These are phyloP conservation scores for Aspergillus leporis DNA, from an alignment of 495 filamentous ascomycete genomes.

Conservation along the genomic window DNA sequence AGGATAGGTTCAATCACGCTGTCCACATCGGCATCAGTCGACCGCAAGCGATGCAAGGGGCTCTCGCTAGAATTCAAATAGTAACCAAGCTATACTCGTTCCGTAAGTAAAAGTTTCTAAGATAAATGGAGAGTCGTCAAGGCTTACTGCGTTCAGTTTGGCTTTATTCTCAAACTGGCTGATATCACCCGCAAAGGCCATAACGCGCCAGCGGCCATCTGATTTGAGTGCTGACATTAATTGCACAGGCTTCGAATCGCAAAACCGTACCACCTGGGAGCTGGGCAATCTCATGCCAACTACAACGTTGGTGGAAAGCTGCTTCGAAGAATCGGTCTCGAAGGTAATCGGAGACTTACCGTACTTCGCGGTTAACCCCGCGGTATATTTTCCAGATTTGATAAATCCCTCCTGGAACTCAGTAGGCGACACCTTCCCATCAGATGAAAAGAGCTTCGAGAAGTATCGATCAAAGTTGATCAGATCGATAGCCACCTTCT, in stretches of 20 bases:
- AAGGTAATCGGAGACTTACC: constrained; percentile 49
- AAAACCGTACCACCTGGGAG: constrained; percentile 59
- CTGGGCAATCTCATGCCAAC: constrained; percentile 60
- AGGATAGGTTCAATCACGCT: constrained; percentile 62
- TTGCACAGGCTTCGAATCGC: constrained; percentile 60
- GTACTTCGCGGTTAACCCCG: constrained; percentile 62
- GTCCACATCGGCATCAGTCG: constrained; percentile 46
- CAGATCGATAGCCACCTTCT: constrained; percentile 66
- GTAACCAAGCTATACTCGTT: constrained; percentile 36
- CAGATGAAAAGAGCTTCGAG: constrained; percentile 58
- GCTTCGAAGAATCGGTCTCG: constrained; percentile 22
- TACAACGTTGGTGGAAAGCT: constrained; percentile 46
- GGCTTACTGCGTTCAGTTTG: constrained; percentile 47
- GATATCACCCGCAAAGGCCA: constrained; percentile 57
- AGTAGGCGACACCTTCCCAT: constrained; percentile 34
- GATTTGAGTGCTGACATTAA: constrained; percentile 45
- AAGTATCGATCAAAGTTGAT: constrained; percentile 74
- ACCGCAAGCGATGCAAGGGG: constrained; percentile 47
- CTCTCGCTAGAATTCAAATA: constrained; percentile 37
- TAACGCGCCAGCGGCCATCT: constrained; percentile 65
- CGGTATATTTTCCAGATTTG: constrained; percentile 62
- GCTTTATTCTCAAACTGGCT: constrained; percentile 30
- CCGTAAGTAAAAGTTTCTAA: constrained; percentile 11
- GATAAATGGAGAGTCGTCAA: not conserved
- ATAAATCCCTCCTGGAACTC: constrained; percentile 61